These are phyloP conservation scores for Echeveria elegans DNA, from an alignment of 164 flowering plant genomes.

Conservation along the genomic window DNA sequence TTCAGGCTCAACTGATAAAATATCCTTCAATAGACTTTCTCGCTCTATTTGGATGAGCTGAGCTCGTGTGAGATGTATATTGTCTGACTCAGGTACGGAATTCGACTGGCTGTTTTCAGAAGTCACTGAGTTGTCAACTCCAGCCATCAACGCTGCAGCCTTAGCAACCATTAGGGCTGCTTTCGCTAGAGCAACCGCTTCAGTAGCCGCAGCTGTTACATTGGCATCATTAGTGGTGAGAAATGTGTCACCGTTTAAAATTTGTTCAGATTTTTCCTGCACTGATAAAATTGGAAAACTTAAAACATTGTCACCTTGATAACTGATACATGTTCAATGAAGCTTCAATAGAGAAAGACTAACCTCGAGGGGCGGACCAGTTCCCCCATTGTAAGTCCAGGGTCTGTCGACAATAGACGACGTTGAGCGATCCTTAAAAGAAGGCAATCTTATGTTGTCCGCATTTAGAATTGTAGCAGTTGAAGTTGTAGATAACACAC, in stretches of 20 bases:
- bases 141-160: slow-evolving; percentile 48
- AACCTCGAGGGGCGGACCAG: slow-evolving; percentile 51
- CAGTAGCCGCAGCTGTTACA: slow-evolving; percentile 80
- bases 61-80: slow-evolving; percentile 15
- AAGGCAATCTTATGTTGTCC: slow-evolving; percentile 47
- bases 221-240: slow-evolving; percentile 59
- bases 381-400: slow-evolving; percentile 41
- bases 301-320: background rate
- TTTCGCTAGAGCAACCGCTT: slow-evolving; percentile 84
- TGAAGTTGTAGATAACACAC: slow-evolving; percentile 42
- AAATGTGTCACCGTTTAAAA: slow-evolving; percentile 29
- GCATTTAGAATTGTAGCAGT: slow-evolving; percentile 38
- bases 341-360: slow-evolving; percentile 10
- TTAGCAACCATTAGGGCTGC: slow-evolving; percentile 79
- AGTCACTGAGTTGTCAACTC: slow-evolving; percentile 13
- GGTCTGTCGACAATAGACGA: slow-evolving; percentile 33
- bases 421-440: slow-evolving; percentile 41
- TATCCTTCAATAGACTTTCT: slow-evolving; percentile 21
- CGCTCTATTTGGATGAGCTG: slow-evolving; percentile 23
- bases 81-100: slow-evolving; percentile 20
- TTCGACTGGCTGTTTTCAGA: slow-evolving; percentile 15
- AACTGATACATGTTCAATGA: background rate
- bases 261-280: slow-evolving; percentile 40
- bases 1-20: slow-evolving; percentile 19
- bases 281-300: background rate